These are phyloP conservation scores for Albugo candida DNA, from an alignment of 352 stramenopile species.

Conservation along the genomic window DNA sequence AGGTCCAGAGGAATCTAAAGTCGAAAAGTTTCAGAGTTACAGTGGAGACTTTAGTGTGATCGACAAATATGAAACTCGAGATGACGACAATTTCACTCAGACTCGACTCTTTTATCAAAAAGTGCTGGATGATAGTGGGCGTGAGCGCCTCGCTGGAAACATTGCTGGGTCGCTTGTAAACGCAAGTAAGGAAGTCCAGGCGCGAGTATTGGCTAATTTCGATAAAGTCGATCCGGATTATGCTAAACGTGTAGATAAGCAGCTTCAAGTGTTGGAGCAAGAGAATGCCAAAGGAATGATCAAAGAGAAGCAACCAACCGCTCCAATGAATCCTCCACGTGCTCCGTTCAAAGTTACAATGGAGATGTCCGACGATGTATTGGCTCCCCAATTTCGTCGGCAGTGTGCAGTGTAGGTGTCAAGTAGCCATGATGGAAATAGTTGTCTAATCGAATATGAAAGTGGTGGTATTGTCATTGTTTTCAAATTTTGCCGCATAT, in stretches of 20 bases:
- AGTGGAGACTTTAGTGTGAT: conserved; percentile 17
- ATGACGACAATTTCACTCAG: conserved; percentile 84
- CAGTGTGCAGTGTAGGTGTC: too few relatives aligned
- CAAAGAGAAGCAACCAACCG: conserved; percentile 9
- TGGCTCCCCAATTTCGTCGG: too few relatives aligned
- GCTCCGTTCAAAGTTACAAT: conserved; percentile 20
- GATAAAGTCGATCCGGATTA: conserved; percentile 71
- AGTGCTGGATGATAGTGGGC: conserved; percentile 36
- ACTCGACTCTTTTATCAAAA: conserved; percentile 68
- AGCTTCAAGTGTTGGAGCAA: conserved; percentile 23
- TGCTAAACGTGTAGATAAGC: conserved; percentile 53
- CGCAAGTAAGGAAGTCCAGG: conserved; percentile 61
- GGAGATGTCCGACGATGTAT: too few relatives aligned
- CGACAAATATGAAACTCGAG: conserved; percentile 49
- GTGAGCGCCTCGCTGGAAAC: conserved; percentile 72
- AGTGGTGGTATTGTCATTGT: too few relatives aligned
- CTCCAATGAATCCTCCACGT: conserved; percentile 37
- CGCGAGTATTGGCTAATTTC: conserved; percentile 77
- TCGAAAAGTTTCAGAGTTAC: conserved; percentile 15
- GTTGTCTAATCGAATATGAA: too few relatives aligned
- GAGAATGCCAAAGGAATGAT: conserved; percentile 6
- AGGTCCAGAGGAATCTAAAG: conserved; percentile 17
- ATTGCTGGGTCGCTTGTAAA: conserved; percentile 69
- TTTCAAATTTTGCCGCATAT: too few relatives aligned
- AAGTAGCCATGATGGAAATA: too few relatives aligned